Base-by-base conservation (phyloP, 1,284 basidiomycete genomes). In the Cutaneotrichosporon mucoides region DNA sequence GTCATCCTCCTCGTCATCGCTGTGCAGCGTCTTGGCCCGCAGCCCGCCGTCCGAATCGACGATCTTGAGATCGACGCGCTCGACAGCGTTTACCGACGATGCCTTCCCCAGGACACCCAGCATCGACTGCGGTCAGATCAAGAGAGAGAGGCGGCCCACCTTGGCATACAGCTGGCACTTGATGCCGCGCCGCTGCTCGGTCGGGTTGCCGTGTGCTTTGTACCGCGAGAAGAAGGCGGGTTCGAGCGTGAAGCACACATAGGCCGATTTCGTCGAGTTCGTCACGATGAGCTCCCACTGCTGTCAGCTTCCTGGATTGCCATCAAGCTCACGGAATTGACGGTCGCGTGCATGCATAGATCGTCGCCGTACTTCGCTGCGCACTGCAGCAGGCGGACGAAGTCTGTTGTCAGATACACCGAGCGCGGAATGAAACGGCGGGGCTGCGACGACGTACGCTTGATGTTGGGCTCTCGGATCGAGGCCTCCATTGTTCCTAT, bases 341-440 rank as follows among this genome's bases (percentile, higher is more conserved):
- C 59, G 34, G 67, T 69, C 5, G 73, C 75, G 51, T 73, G 69
- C 16, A 79, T 73, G 56, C 72, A 66, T 37, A 79, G 67, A 43
- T 79, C 77, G 49, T 79, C 77, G 3, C 77, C 76, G 53, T 73
- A 79, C 41, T 69, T 73, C 40, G 73, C 65, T 5, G 75, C 73
- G 53, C 77, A 79, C 51, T 75, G 73, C 7, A 79, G 66, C 9
- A 78, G 61, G 13, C 69, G 66, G 6, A 74, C 68, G 60, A 79
- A 77, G 45, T 72, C 77, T 79, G 63, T 1, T 5, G n/a, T 59
- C 41, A 66, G 61, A 53, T 53, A 89, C 80, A 88, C 61, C 72
- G 4, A 40, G 38, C 38, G 38, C 9, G 38, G 12, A 40, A 40
- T 40, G 38, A 40, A 40, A 12, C 38, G 5, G 40, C 2, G 10